A percentile compares a stretch with the other conserved stretches of the same genome.
Evolutionary conservation across 805 yeast species (phyloP).

Genomic region (Candida odintsovae): DNA sequence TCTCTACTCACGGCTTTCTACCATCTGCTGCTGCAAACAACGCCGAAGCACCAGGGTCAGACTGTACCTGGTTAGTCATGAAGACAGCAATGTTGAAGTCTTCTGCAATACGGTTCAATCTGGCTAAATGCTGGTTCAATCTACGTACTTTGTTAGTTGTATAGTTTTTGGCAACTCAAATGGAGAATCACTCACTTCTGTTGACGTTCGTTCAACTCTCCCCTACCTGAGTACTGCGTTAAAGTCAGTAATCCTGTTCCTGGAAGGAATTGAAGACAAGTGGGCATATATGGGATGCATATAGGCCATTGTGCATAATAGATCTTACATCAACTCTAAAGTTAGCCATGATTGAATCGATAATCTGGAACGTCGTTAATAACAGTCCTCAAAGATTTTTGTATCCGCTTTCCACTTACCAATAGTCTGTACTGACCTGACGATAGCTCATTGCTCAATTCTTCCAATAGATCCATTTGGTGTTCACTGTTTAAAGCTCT

Average conservation of each 20-base stretch:
- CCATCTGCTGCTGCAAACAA: constrained; percentile 79
- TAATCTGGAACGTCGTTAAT: constrained; percentile 7
- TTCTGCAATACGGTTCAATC: constrained; percentile 58
- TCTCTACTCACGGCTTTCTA: constrained; percentile 49
- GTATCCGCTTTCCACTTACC: constrained; percentile 18
- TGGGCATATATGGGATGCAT: neutral
- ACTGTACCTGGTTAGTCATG: constrained; percentile 73
- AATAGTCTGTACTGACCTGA: constrained; percentile 56
- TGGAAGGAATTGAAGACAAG: neutral
- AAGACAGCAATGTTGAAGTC: constrained; percentile 75
- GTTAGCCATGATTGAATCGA: constrained; percentile 76
- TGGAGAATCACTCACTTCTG: constrained; percentile 36
- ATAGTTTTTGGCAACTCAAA: neutral
- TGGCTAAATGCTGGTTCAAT: constrained; percentile 47
- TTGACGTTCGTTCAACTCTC: constrained; percentile 72
- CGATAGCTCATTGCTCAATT: constrained; percentile 59
- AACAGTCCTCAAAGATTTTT: neutral
- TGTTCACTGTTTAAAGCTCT: constrained; percentile 76
- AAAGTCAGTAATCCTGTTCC: neutral
- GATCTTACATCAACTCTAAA: constrained; percentile 59
- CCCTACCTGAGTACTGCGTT: constrained; percentile 59
- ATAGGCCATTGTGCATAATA: neutral
- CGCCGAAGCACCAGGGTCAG: constrained; percentile 80
- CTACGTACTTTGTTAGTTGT: neutral
- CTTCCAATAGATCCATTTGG: constrained; percentile 66